Evolutionary conservation across 106 monocot species (phyloP).

Genomic region (Dendrobium huoshanense): DNA sequence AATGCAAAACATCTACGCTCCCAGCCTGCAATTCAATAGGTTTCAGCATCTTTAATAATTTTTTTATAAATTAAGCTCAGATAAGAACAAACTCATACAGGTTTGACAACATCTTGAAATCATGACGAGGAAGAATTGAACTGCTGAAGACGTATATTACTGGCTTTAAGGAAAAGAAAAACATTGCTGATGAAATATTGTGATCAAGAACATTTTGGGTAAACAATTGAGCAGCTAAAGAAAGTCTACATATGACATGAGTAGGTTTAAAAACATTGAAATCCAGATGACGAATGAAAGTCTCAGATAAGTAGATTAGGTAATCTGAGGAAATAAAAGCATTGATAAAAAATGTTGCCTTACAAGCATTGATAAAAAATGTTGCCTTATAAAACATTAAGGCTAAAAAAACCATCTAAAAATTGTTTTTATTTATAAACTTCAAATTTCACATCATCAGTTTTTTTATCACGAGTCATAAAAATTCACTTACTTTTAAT

Average conservation of each 20-base stretch:
- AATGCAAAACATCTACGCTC: constrained; percentile 92
- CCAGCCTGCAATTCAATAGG: constrained; percentile 50
- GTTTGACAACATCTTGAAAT: neutral
- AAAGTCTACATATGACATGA: neutral
- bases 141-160: neutral
- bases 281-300: neutral
- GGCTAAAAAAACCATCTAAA: neutral
- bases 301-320: neutral
- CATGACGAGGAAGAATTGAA: neutral
- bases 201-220: neutral
- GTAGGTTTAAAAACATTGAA: neutral
- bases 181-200: neutral
- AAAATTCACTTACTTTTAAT: constrained; percentile 56
- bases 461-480: neutral
- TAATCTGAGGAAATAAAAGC: neutral
- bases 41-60: neutral
- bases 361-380: neutral
- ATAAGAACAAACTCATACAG: neutral
- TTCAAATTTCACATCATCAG: neutral
- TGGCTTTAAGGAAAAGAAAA: neutral
- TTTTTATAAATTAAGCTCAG: neutral
- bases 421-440: neutral
- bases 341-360: neutral
- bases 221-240: neutral
- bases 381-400: neutral